Evolutionary conservation across 2,329 filamentous ascomycete species (phyloP), one percentile per base, ranked within the genome.

Genomic region (Aspergillus persii): DNA sequence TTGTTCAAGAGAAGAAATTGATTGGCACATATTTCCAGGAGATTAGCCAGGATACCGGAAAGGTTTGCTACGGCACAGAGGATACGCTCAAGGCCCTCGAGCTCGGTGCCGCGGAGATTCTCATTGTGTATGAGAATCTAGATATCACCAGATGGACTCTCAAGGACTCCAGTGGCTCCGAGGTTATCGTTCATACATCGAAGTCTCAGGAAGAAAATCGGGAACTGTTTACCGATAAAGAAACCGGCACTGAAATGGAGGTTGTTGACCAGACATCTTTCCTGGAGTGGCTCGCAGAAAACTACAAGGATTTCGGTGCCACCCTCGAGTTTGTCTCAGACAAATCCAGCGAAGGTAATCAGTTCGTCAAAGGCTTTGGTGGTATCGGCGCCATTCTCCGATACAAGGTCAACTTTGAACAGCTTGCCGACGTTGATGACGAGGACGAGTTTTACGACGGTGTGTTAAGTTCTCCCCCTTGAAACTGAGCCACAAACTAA

Each of bases 331-430:
- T 99, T 69, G 95, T 99, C 65, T 97, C 95, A 52, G 96, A 99
- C 77, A 89, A 92, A 66, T 98, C 94, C 61, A 96, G 91, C 62
- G 95, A 99, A 81, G 95, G 95, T 76, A 99, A 99, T 81, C 95
- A 99, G 83, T 99, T 99, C 80, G 95, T 99, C 73, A 98, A 97
- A 83, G 95, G 95, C 65, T 99, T 99, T 74, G 95, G 95, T 88
- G 95, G 95, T 74, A 96, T 99, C 70, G 95, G 95, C 68, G 94
- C 94, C 66, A 89, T 99, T 73, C 87, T 99, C 75, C 92, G 95
- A 70, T 99, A 99, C 88, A 97, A 97, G 84, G 92, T 99, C 84
- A 99, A 99, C 84, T 99, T 99, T 81, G 96, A 99, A 81, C 96
- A 99, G 80, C 86, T 99, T 79, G 90, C 89, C 78, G 95, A 98